Conservation (phyloP, 2,329 filamentous ascomycete genomes). For the Alternaria sp. region DNA sequence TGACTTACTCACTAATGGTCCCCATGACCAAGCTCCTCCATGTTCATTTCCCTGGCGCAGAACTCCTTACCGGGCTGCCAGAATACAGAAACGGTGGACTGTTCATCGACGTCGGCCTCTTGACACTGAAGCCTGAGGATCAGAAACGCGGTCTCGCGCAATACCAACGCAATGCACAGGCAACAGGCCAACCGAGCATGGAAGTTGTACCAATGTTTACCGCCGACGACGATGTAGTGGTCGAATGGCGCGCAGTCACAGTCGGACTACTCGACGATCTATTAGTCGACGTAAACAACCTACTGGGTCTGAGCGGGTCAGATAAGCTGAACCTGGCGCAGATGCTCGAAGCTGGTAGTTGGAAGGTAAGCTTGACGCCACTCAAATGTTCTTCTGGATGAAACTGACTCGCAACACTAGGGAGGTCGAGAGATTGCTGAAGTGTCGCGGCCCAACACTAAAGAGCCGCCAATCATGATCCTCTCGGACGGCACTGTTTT, state of each 20-base stretch:
- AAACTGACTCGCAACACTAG: conserved; percentile 53
- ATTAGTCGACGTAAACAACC: conserved; percentile 72
- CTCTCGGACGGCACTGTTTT: conserved; percentile 97
- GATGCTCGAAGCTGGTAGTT: conserved; percentile 93
- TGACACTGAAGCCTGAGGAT: conserved; percentile 78
- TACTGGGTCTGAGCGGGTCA: conserved; percentile 73
- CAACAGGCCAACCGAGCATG: conserved; percentile 75
- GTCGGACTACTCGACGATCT: conserved; percentile 79
- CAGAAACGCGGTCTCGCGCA: conserved; percentile 74
- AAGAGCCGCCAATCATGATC: conserved; percentile 95
- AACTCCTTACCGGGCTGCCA: conserved; percentile 86
- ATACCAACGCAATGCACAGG: conserved; percentile 74
- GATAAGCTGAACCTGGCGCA: conserved; percentile 82
- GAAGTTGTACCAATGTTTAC: conserved; percentile 79
- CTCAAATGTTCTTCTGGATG: conserved; percentile 1
- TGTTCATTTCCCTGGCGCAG: conserved; percentile 81
- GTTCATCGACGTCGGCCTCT: conserved; percentile 83
- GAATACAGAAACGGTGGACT: conserved; percentile 94
- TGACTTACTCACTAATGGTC: conserved; percentile 92
- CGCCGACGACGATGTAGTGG: conserved; percentile 78
- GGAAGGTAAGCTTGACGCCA: conserved; percentile 77
- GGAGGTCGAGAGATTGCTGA: conserved; percentile 96
- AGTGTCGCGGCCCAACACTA: conserved; percentile 93
- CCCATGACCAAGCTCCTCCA: conserved; percentile 85
- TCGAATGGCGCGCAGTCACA: conserved; percentile 80